These are phyloP conservation scores for Aspergillus avenaceus DNA, from an alignment of 495 filamentous ascomycete species.

Conservation along the genomic window DNA sequence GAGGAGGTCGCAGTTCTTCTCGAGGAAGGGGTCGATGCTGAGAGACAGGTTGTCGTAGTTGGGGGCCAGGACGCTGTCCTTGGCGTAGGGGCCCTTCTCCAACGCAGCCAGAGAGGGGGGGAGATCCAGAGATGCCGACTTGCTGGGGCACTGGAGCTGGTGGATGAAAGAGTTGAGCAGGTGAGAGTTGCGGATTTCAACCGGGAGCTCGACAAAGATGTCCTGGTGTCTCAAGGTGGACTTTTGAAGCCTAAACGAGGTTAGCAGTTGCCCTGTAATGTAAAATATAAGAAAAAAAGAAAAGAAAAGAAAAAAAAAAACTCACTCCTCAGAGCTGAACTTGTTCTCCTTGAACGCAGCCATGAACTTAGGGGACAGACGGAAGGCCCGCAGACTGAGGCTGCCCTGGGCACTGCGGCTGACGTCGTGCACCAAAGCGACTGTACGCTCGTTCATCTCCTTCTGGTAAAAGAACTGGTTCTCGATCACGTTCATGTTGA, in stretches of 20 bases:
- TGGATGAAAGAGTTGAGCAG: conserved; percentile 93
- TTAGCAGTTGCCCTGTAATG: conserved; percentile 18
- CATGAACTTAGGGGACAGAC: conserved; percentile 85
- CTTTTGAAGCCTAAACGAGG: conserved; percentile 68
- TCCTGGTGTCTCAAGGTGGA: conserved; percentile 90
- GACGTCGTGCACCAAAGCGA: conserved; percentile 93
- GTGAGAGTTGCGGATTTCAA: conserved; percentile 93
- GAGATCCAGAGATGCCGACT: conserved; percentile 58
- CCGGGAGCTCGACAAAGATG: conserved; percentile 87
- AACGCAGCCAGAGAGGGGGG: conserved; percentile 75
- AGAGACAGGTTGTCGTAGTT: conserved; percentile 87
- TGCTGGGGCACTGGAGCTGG: conserved; percentile 65
- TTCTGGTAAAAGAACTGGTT: conserved; percentile 98
- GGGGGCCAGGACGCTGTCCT: conserved; percentile 64
- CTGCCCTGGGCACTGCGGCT: conserved; percentile 89
- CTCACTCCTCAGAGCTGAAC: conserved; percentile 91
- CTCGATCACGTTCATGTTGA: conserved; percentile 92
- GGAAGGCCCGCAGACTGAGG: conserved; percentile 85
- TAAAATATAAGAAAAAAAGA: neutral
- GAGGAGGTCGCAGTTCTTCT: conserved; percentile 94
- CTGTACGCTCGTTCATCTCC: conserved; percentile 83
- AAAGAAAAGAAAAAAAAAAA: neutral
- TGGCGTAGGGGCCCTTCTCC: conserved; percentile 43
- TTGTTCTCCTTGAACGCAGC: conserved; percentile 91
- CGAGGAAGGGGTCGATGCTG: conserved; percentile 95